Conservation (phyloP, 148 eudicot genomes). For the Chenopodium quinoa region DNA sequence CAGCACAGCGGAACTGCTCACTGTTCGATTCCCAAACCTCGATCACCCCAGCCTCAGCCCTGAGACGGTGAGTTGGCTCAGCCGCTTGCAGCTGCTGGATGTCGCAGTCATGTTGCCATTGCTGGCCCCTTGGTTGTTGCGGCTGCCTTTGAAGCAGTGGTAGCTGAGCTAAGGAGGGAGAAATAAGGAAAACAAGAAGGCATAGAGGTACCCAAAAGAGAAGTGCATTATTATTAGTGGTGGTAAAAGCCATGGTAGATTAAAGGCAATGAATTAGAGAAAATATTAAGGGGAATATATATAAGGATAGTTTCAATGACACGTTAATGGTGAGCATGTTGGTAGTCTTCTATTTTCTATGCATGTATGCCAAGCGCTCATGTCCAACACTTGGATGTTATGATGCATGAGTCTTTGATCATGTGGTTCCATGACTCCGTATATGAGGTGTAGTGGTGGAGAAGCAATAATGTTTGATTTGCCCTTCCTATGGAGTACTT, state of each 20-base stretch:
- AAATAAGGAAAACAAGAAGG: slow-evolving; percentile 20
- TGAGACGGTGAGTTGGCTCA: slow-evolving; percentile 36
- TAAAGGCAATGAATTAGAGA: not conserved
- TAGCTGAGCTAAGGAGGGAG: slow-evolving; percentile 22
- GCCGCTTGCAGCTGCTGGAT: slow-evolving; percentile 41
- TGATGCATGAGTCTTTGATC: no score
- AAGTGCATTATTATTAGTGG: not conserved
- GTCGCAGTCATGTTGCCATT: slow-evolving; percentile 39
- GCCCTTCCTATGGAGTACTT: no score
- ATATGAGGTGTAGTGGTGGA: no score
- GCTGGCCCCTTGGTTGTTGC: slow-evolving; percentile 19
- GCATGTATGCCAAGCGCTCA: slow-evolving; percentile 27
- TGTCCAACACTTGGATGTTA: slow-evolving; percentile 3
- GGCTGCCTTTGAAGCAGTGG: not conserved
- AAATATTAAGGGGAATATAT: not conserved
- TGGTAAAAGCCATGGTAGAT: slow-evolving; percentile 17
- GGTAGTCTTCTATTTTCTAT: not conserved
- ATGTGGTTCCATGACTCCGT: no score
- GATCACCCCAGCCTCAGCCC: slow-evolving; percentile 48
- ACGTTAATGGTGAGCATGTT: slow-evolving; percentile 32
- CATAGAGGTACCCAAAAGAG: slow-evolving; percentile 16
- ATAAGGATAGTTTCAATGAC: slow-evolving; percentile 8
- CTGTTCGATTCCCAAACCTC: slow-evolving; percentile 46
- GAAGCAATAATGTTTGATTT: no score
- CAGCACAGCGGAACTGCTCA: slow-evolving; percentile 48